Conservation (phyloP, 1,284 basidiomycete genomes). For the Ganoderma resinaceum region DNA sequence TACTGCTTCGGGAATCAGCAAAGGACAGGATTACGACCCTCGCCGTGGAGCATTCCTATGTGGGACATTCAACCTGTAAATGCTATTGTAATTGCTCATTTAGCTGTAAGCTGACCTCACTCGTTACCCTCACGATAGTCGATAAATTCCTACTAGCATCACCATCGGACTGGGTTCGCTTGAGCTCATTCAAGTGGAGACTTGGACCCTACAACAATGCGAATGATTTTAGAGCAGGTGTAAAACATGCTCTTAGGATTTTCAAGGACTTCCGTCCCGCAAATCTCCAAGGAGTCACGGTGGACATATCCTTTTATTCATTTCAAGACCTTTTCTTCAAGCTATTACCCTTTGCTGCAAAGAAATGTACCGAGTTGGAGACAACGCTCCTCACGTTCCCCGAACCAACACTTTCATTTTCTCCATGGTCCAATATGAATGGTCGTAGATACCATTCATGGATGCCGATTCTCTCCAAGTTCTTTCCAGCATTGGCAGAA, state of each 20-base stretch:
- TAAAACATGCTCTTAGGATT: background rate
- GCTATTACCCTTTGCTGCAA: background rate
- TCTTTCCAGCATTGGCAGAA: background rate
- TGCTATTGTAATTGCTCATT: background rate
- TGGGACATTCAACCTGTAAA: too few species aligned
- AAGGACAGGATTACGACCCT: too few species aligned
- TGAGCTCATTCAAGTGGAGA: background rate
- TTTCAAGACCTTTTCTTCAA: background rate
- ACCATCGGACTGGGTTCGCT: background rate
- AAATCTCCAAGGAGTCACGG: background rate
- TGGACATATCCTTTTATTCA: background rate
- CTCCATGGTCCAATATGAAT: background rate
- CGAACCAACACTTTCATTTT: background rate
- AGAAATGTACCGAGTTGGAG: background rate
- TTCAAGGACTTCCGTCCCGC: background rate
- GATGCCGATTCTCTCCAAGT: background rate
- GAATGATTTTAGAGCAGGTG: background rate
- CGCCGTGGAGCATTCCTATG: too few species aligned
- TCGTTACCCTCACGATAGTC: background rate
- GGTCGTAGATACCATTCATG: background rate
- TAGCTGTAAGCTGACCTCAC: background rate
- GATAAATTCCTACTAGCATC: background rate
- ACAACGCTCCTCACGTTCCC: background rate
- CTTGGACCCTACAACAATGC: background rate
- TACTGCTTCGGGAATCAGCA: too few species aligned